Percentiles rank a stretch among this genome's conserved stretches.
Evolutionary conservation across 2,329 filamentous ascomycete genomes (phyloP).

Genomic region (Fusarium staphyleae): DNA sequence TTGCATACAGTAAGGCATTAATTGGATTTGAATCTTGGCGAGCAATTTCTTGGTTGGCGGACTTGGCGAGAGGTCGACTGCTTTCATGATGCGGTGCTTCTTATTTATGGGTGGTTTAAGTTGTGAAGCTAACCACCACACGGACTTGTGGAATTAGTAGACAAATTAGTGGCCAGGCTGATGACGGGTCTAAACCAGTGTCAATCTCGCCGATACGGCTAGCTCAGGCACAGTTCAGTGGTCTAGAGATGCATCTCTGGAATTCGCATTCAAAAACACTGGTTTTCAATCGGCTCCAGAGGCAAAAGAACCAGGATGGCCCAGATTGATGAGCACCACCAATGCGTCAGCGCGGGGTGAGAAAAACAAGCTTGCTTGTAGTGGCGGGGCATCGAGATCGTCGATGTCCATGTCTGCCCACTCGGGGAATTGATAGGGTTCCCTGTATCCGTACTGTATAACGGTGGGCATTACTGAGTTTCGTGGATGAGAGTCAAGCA

Average conservation of each 20-base stretch:
- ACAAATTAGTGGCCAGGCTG: slow-evolving; percentile 3
- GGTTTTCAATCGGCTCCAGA: not conserved
- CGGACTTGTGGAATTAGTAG: not conserved
- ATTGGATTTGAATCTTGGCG: slow-evolving; percentile 19
- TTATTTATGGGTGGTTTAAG: not conserved
- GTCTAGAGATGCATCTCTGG: not conserved
- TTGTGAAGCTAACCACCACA: slow-evolving; percentile 13
- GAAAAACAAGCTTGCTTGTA: slow-evolving; percentile 15
- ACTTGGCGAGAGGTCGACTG: slow-evolving; percentile 15
- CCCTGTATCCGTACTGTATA: no score
- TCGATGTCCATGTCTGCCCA: slow-evolving; percentile 4
- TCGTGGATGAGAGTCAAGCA: slow-evolving; percentile 14
- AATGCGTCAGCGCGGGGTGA: slow-evolving; percentile 29
- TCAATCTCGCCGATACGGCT: not conserved
- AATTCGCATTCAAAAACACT: not conserved
- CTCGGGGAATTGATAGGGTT: slow-evolving; percentile 7
- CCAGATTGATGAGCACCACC: slow-evolving; percentile 8
- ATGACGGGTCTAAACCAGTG: slow-evolving; percentile 1
- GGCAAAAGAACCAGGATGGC: slow-evolving; percentile 2
- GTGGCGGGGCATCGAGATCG: slow-evolving; percentile 31
- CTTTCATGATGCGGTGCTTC: not conserved
- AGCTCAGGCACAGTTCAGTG: slow-evolving; percentile 3
- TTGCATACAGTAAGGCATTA: slow-evolving; percentile 14
- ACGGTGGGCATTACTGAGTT: slow-evolving; percentile 6
- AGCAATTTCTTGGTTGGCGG: slow-evolving; percentile 20